Base-by-base conservation (phyloP, 2,329 filamentous ascomycete species). In the Dactylellina cionopaga region DNA sequence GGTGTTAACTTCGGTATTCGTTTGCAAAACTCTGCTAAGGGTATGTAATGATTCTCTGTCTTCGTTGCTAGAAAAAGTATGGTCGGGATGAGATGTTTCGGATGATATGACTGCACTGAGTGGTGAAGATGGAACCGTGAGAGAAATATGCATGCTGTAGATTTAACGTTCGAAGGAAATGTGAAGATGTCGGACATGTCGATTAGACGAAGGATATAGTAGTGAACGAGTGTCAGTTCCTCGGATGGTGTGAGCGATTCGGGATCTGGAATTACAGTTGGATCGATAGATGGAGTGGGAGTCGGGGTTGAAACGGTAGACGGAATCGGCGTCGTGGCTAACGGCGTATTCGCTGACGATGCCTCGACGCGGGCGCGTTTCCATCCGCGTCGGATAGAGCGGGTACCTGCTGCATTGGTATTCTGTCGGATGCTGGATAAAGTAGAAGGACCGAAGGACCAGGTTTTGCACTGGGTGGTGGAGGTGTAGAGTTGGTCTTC, bases 61-160 rank as follows among this genome's bases (percentile, higher is more conserved):
- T 99, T 99, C 77, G 90, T 92, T 7, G 92, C 92, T 75, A 99
- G 91, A 83, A 96, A 98, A 60, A 99, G 86, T 33, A 91, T 92
- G 27, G 92, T 95, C 79, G 93, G 92, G 79, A 96, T 88, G 76
- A 98, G 90, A 74, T 92, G 89, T 74, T 91, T 90, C 0, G 93
- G 94, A 74, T 94, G 91, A 79, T 99, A 98, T 27, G 93, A 96
- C 91, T 98, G 96, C 78, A 93, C 88, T 39, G 91, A 96, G 81
- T 98, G 96, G 78, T 91, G 94, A 35, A 96, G 86, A 83, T 98
- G 99, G 85, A 99, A 98, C 66, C 95, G 90, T 63, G 92, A 90
- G 71, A 99, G 86, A 80, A 96, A 97, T 78, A 96, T 88, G 73
- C 94, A 90, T 2, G 92, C 92, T 5, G 93, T 96, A 24, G 90